phyloP scores from a whole-genome alignment of 2,329 filamentous ascomycete genomes.

The Dactylellina parvicollis region DNA sequence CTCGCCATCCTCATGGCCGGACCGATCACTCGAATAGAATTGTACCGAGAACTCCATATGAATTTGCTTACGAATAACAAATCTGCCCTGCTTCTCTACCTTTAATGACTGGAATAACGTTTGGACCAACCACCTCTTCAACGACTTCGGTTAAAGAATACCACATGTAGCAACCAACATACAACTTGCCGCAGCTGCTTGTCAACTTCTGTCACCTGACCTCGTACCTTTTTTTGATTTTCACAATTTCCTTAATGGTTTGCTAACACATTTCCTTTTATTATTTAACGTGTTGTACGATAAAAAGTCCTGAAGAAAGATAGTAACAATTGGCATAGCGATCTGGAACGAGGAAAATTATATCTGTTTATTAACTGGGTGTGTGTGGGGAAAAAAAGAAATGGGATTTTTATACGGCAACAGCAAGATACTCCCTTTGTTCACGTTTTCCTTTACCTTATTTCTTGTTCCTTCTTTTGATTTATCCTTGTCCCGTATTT shows the following conservation, averaged over 20 bases:
- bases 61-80: constrained; percentile 11
- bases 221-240: background rate
- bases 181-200: background rate
- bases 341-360: constrained; percentile 43
- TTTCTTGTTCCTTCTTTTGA: background rate
- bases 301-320: constrained; percentile 55
- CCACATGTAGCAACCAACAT: background rate
- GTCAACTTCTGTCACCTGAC: background rate
- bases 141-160: background rate
- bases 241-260: background rate
- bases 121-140: background rate
- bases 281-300: constrained; percentile 53
- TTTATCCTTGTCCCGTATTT: background rate
- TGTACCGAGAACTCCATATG: background rate
- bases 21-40: background rate
- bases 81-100: background rate
- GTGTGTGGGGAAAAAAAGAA: constrained; percentile 26
- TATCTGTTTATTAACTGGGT: constrained; percentile 43
- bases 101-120: constrained; percentile 1
- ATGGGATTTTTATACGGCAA: constrained; percentile 55
- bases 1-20: background rate
- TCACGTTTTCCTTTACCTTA: background rate
- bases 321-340: constrained; percentile 44
- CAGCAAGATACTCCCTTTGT: constrained; percentile 49
- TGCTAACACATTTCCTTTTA: constrained; percentile 6